Conservation (phyloP, 2,329 filamentous ascomycete species). For the Dothideomycetes sp. region DNA sequence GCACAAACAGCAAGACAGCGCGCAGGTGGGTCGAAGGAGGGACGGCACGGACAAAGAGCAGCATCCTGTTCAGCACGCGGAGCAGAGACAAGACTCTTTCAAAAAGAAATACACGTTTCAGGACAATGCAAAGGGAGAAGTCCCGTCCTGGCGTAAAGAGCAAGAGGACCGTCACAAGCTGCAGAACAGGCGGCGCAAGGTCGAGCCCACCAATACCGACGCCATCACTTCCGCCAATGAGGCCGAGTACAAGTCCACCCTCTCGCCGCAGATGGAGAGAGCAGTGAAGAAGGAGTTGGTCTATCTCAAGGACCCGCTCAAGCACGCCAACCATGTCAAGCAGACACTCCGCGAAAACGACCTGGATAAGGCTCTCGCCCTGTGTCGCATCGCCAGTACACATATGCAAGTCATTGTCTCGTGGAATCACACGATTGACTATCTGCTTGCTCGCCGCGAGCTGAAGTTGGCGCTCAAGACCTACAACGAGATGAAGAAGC, state of each 20-base stretch:
- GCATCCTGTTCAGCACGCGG: neutral
- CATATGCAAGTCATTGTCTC: slow-evolving; percentile 56
- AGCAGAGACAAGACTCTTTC: neutral
- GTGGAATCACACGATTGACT: slow-evolving; percentile 79
- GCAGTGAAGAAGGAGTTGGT: slow-evolving; percentile 45
- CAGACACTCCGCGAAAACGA: slow-evolving; percentile 48
- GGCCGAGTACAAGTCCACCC: slow-evolving; percentile 8
- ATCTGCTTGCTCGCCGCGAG: slow-evolving; percentile 51
- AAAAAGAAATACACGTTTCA: neutral
- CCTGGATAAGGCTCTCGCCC: slow-evolving; percentile 53
- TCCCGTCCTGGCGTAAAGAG: too few relatives aligned
- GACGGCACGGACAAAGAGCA: neutral
- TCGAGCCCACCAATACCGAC: slow-evolving; percentile 8
- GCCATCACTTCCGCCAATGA: slow-evolving; percentile 4
- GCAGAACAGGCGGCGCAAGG: slow-evolving; percentile 1
- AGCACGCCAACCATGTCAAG: slow-evolving; percentile 58
- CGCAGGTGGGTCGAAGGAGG: neutral
- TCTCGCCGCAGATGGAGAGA: slow-evolving; percentile 13
- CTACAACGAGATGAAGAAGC: slow-evolving; percentile 99
- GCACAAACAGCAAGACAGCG: neutral
- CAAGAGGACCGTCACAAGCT: slow-evolving; percentile 1
- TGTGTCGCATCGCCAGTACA: slow-evolving; percentile 61
- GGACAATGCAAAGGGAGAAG: neutral
- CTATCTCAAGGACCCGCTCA: slow-evolving; percentile 58
- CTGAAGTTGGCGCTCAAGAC: slow-evolving; percentile 60